These are phyloP conservation scores for Fusarium sp. DNA, from an alignment of 2,329 filamentous ascomycete species.

Conservation along the genomic window DNA sequence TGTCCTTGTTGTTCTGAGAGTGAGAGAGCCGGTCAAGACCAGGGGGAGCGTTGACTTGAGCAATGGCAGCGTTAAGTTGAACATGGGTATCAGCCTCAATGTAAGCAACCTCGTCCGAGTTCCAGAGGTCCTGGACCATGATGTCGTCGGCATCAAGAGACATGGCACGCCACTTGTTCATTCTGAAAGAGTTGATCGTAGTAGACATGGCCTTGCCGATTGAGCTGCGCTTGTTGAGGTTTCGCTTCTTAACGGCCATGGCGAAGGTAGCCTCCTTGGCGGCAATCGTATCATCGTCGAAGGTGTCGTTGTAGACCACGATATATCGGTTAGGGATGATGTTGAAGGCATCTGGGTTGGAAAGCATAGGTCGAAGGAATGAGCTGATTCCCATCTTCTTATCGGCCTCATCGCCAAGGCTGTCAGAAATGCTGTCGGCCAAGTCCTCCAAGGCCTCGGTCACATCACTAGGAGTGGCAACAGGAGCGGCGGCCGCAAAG, in stretches of 20 bases:
- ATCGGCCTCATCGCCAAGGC: conserved; percentile 29
- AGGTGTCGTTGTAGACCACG: conserved; percentile 73
- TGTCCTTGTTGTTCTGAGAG: conserved; percentile 50
- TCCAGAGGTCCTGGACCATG: conserved; percentile 65
- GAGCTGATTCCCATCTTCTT: conserved; percentile 45
- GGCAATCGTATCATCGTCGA: conserved; percentile 63
- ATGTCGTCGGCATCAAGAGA: conserved; percentile 66
- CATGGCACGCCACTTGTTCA: conserved; percentile 68
- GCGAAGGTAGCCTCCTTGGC: conserved; percentile 65
- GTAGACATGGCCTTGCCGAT: conserved; percentile 65
- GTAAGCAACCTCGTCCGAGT: conserved; percentile 65
- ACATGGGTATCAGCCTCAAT: conserved; percentile 69
- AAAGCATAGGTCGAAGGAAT: conserved; percentile 59
- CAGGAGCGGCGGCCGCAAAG: conserved; percentile 49
- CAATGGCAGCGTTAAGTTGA: conserved; percentile 59
- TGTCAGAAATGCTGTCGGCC: conserved; percentile 29
- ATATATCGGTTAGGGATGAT: conserved; percentile 73
- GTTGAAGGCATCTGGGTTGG: conserved; percentile 64
- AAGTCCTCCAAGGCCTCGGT: conserved; percentile 34
- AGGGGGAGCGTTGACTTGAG: conserved; percentile 67
- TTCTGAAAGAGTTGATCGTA: conserved; percentile 61
- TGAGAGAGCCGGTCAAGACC: conserved; percentile 70
- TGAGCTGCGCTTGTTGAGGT: conserved; percentile 66
- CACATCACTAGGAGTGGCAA: conserved; percentile 43
- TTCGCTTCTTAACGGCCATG: conserved; percentile 68